phyloP scores from a whole-genome alignment of 805 yeast genomes.

The Candida maltosa region DNA sequence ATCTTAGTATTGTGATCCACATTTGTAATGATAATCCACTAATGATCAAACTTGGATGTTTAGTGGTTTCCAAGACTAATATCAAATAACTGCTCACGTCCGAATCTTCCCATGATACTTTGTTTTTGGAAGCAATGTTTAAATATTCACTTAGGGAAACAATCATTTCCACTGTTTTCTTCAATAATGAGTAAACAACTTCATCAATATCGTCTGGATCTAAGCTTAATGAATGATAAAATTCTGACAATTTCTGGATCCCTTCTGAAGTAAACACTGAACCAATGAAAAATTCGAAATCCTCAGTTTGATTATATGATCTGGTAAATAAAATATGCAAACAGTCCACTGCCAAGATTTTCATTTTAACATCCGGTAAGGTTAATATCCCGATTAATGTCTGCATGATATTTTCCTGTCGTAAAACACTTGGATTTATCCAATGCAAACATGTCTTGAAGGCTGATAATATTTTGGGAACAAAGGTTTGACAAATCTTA shows the following conservation, averaged over 20 bases:
- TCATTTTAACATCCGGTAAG: constrained; percentile 60
- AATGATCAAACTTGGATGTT: constrained; percentile 81
- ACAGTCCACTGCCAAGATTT: constrained; percentile 85
- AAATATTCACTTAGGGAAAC: constrained; percentile 82
- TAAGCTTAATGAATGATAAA: constrained; percentile 58
- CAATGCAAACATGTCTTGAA: constrained; percentile 89
- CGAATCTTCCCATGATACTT: constrained; percentile 48
- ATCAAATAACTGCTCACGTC: constrained; percentile 68
- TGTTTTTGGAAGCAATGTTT: constrained; percentile 42
- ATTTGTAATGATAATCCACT: constrained; percentile 88
- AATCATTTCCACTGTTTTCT: constrained; percentile 90
- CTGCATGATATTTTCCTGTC: constrained; percentile 60
- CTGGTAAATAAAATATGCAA: constrained; percentile 86
- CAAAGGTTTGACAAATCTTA: constrained; percentile 38
- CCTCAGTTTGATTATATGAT: constrained; percentile 58
- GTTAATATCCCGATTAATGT: constrained; percentile 60
- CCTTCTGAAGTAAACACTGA: constrained; percentile 73
- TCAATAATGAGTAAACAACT: constrained; percentile 71
- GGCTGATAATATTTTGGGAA: constrained; percentile 70
- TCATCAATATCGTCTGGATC: constrained; percentile 77
- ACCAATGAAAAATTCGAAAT: constrained; percentile 76
- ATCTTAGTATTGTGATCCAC: constrained; percentile 88
- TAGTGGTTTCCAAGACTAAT: constrained; percentile 76
- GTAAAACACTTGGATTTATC: constrained; percentile 77
- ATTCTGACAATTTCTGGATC: constrained; percentile 61